Conservation (phyloP, 1,284 basidiomycete species). For the Ceraceosorus guamensis region DNA sequence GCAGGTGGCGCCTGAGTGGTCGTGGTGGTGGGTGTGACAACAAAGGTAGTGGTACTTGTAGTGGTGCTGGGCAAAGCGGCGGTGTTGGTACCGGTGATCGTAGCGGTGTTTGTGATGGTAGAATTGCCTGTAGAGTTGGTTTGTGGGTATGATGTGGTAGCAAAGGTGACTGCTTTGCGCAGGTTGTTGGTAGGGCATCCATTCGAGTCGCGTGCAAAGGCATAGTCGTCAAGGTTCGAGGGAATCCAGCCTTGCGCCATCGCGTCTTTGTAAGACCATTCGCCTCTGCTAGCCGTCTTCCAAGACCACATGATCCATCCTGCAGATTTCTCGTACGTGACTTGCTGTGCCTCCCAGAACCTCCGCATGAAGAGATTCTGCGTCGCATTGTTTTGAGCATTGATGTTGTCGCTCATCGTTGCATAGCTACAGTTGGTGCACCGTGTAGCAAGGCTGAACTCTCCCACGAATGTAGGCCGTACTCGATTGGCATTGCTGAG, state of each 20-base stretch:
- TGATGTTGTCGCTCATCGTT: slow-evolving; percentile 10
- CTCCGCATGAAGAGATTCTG: slow-evolving; percentile 12
- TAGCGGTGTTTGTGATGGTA: too few relatives aligned
- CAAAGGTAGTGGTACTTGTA: neutral
- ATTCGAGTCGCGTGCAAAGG: slow-evolving; percentile 2
- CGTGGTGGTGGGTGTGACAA: too few relatives aligned
- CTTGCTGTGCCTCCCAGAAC: slow-evolving; percentile 16
- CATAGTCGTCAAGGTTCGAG: slow-evolving; percentile 6
- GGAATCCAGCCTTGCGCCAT: slow-evolving; percentile 17
- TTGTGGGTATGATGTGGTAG: too few relatives aligned
- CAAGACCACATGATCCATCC: slow-evolving; percentile 14
- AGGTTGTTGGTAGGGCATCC: slow-evolving; percentile 1
- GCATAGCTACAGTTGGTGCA: slow-evolving; percentile 5
- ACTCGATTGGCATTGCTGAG: neutral
- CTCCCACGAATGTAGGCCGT: slow-evolving; percentile 10
- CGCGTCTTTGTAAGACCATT: slow-evolving; percentile 16
- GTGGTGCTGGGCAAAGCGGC: neutral
- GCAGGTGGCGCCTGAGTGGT: too few relatives aligned
- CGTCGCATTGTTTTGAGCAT: slow-evolving; percentile 8
- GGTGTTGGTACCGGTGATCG: too few relatives aligned
- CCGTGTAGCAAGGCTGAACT: slow-evolving; percentile 6
- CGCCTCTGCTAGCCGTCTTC: slow-evolving; percentile 8
- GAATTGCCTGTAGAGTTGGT: too few relatives aligned
- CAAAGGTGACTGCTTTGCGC: neutral
- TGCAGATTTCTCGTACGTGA: slow-evolving; percentile 6